A percentile compares a stretch with the other conserved stretches of the same genome.
Conservation (phyloP, 805 yeast genomes). For the Wickerhamomyces alni region DNA sequence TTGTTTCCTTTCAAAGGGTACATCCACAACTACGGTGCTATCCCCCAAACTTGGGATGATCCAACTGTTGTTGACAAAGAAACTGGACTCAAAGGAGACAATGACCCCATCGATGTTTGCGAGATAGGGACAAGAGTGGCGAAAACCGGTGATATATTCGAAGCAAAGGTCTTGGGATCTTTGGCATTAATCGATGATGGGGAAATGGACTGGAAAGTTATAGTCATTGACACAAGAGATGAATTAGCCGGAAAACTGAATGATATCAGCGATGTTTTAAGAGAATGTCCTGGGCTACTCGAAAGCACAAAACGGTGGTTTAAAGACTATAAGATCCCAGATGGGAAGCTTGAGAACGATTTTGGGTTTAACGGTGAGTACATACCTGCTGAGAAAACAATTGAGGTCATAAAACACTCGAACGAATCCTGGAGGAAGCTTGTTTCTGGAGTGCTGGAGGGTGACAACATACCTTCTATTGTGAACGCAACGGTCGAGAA, state of each 20-base stretch:
- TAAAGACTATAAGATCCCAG: constrained; percentile 96
- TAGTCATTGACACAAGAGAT: constrained; percentile 77
- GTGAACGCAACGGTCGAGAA: constrained; percentile 53
- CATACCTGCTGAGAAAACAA: constrained; percentile 47
- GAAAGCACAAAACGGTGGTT: constrained; percentile 97
- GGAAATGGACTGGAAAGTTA: constrained; percentile 87
- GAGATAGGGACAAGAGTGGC: constrained; percentile 70
- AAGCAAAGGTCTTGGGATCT: constrained; percentile 89
- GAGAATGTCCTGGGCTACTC: constrained; percentile 84
- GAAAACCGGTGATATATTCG: constrained; percentile 68
- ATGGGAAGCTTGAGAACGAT: constrained; percentile 94
- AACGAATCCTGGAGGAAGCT: constrained; percentile 62
- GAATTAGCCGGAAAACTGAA: constrained; percentile 82
- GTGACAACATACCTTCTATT: constrained; percentile 27
- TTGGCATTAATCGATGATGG: constrained; percentile 94
- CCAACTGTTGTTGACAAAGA: constrained; percentile 59
- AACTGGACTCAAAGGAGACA: constrained; percentile 69
- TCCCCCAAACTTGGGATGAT: constrained; percentile 63
- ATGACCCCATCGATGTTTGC: constrained; percentile 82
- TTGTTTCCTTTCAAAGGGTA: constrained; percentile 99
- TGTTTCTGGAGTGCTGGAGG: constrained; percentile 36
- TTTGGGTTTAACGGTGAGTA: constrained; percentile 91
- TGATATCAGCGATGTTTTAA: constrained; percentile 88
- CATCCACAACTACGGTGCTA: constrained; percentile 97
- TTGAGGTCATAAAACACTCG: constrained; percentile 56